A percentile compares a stretch with the other conserved stretches of the same genome.
phyloP scores from a whole-genome alignment of 768 basidiomycete species.

The Leccinum disarticulatum region DNA sequence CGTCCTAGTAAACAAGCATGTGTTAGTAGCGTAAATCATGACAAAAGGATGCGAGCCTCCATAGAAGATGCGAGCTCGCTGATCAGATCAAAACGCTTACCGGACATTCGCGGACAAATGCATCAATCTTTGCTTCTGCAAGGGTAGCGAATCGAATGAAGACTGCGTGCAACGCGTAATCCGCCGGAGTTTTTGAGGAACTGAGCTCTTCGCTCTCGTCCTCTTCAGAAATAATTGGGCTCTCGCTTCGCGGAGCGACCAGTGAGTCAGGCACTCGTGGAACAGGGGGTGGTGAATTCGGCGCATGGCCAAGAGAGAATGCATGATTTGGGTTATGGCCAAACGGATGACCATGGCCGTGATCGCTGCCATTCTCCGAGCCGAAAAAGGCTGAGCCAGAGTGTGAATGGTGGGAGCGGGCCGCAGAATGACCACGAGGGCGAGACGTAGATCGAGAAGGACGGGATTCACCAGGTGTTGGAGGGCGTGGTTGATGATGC shows the following conservation, averaged over 20 bases:
- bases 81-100: constrained; percentile 42
- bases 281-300: constrained; percentile 71
- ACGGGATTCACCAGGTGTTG: constrained; percentile 52
- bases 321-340: constrained; percentile 29
- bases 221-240: constrained; percentile 52
- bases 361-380: constrained; percentile 73
- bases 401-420: constrained; percentile 77
- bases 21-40: constrained; percentile 3
- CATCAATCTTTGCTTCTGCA: constrained; percentile 78
- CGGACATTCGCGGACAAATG: constrained; percentile 64
- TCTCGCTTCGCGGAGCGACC: constrained; percentile 50
- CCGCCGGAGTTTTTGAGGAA: constrained; percentile 80
- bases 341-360: constrained; percentile 44
- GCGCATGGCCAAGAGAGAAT: constrained; percentile 25
- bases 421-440: constrained; percentile 55
- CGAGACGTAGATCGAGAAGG: constrained; percentile 39
- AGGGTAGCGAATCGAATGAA: constrained; percentile 83
- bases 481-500: constrained; percentile 50
- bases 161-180: constrained; percentile 85
- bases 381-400: constrained; percentile 70
- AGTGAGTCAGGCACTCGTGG: constrained; percentile 72
- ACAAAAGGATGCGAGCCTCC: background rate
- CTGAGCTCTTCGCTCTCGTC: constrained; percentile 63
- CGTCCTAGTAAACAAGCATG: constrained; percentile 46
- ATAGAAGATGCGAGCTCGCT: background rate